Percentiles rank a stretch among this genome's conserved stretches.
Conservation (phyloP, 192 early-diverging fungal genomes). For the Bifiguratus adelaidae region DNA sequence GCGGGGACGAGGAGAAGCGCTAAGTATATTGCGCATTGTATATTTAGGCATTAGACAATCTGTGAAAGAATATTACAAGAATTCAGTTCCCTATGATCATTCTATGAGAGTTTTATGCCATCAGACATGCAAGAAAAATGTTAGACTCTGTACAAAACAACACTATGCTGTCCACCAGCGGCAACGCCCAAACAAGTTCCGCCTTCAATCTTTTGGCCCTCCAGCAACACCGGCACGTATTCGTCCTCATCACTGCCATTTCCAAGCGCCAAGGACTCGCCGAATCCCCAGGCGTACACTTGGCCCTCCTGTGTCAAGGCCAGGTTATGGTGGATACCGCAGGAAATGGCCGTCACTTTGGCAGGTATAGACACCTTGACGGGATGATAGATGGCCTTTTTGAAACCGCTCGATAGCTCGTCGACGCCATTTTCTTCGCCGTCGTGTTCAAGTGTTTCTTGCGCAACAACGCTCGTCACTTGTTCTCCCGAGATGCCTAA, state of each 20-base stretch:
- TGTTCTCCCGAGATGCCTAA: slow-evolving; percentile 52
- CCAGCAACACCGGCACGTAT: slow-evolving; percentile 39
- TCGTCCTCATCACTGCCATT: slow-evolving; percentile 74
- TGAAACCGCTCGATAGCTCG: slow-evolving; percentile 14
- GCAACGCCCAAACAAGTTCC: slow-evolving; percentile 44
- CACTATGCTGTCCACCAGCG: slow-evolving; percentile 76
- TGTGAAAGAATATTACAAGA: no score
- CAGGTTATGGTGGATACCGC: slow-evolving; percentile 44
- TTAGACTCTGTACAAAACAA: no score
- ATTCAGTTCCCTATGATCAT: no score
- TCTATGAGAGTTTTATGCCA: no score
- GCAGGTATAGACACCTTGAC: slow-evolving; percentile 33
- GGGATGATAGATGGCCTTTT: slow-evolving; percentile 48
- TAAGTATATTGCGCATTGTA: no score
- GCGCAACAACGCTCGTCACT: slow-evolving; percentile 1
- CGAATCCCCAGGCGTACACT: slow-evolving; percentile 85
- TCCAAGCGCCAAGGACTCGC: slow-evolving; percentile 73
- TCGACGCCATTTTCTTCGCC: slow-evolving; percentile 7
- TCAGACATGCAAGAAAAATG: no score
- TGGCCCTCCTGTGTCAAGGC: slow-evolving; percentile 42
- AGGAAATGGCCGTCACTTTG: slow-evolving; percentile 31
- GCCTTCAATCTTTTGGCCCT: slow-evolving; percentile 62
- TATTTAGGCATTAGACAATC: no score
- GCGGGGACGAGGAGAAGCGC: no score
- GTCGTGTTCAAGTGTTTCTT: slow-evolving; percentile 1